These are phyloP conservation scores for Dictyophora rubrovolvata DNA, from an alignment of 768 basidiomycete genomes.

Conservation along the genomic window DNA sequence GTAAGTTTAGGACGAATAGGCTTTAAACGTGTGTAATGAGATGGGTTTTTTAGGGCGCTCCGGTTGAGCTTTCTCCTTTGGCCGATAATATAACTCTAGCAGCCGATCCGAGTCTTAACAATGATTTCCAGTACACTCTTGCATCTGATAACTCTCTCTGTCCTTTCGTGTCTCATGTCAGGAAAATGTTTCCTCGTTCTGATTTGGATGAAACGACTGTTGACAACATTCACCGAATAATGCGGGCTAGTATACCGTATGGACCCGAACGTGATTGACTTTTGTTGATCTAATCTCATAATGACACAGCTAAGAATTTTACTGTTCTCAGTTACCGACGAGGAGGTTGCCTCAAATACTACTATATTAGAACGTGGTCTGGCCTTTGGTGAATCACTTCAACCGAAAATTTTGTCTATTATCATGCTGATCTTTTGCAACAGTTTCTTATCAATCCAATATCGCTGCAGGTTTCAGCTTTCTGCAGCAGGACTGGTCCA, in stretches of 20 bases:
- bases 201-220: constrained; percentile 16
- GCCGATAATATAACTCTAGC: constrained; percentile 19
- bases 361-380: constrained; percentile 40
- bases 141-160: constrained; percentile 18
- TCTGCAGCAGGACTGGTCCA: constrained; percentile 21
- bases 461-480: constrained; percentile 24
- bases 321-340: constrained; percentile 26
- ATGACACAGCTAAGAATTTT: not conserved
- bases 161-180: constrained; percentile 22
- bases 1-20: constrained; percentile 17
- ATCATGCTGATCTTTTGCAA: constrained; percentile 7
- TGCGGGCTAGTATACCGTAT: constrained; percentile 40
- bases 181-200: constrained; percentile 21
- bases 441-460: constrained; percentile 24
- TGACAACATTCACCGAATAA: constrained; percentile 24
- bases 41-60: constrained; percentile 16
- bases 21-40: not conserved
- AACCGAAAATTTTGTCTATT: not conserved
- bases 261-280: constrained; percentile 30
- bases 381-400: constrained; percentile 24
- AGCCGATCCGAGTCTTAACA: constrained; percentile 19
- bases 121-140: constrained; percentile 19
- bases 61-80: constrained; percentile 19
- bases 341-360: constrained; percentile 26
- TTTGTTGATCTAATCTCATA: not conserved